These are phyloP conservation scores for Monosporascus ibericus DNA, from an alignment of 2,329 filamentous ascomycete genomes.

Conservation along the genomic window DNA sequence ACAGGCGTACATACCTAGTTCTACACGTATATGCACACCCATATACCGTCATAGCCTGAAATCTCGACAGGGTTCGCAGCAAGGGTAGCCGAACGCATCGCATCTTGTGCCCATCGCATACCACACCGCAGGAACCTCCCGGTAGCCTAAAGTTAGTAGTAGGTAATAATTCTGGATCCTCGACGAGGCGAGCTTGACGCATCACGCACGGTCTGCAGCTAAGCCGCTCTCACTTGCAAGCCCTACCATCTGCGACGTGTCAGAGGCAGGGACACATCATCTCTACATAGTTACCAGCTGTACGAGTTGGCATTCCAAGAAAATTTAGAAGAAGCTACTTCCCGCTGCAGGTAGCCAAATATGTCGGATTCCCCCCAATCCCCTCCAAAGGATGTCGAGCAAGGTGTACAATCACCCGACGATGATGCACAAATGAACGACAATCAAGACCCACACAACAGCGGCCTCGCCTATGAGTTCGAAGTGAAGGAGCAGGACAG, in stretches of 20 bases:
- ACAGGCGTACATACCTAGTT: neutral
- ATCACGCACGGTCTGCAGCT: slow-evolving; percentile 48
- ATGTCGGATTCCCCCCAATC: slow-evolving; percentile 85
- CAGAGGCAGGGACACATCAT: slow-evolving; percentile 53
- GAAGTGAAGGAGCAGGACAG: slow-evolving; percentile 99
- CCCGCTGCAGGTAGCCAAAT: slow-evolving; percentile 69
- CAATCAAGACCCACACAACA: slow-evolving; percentile 69
- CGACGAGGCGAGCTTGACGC: slow-evolving; percentile 34
- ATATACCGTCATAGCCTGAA: slow-evolving; percentile 42
- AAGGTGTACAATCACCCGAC: slow-evolving; percentile 85
- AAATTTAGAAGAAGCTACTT: slow-evolving; percentile 54
- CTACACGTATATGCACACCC: slow-evolving; percentile 11
- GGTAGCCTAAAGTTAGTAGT: slow-evolving; percentile 16
- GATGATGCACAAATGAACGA: slow-evolving; percentile 94
- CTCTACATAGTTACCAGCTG: slow-evolving; percentile 43
- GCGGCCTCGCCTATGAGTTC: slow-evolving; percentile 79
- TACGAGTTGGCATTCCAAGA: slow-evolving; percentile 51
- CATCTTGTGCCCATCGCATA: slow-evolving; percentile 3
- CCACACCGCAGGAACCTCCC: slow-evolving; percentile 19
- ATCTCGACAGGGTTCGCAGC: slow-evolving; percentile 29
- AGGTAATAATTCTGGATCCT: slow-evolving; percentile 25
- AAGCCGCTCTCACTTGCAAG: slow-evolving; percentile 45
- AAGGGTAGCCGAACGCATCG: slow-evolving; percentile 1
- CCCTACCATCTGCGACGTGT: slow-evolving; percentile 56
- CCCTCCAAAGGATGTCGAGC: slow-evolving; percentile 93